phyloP scores from a whole-genome alignment of 2,329 filamentous ascomycete genomes.

The Aureobasidium pullulans region DNA sequence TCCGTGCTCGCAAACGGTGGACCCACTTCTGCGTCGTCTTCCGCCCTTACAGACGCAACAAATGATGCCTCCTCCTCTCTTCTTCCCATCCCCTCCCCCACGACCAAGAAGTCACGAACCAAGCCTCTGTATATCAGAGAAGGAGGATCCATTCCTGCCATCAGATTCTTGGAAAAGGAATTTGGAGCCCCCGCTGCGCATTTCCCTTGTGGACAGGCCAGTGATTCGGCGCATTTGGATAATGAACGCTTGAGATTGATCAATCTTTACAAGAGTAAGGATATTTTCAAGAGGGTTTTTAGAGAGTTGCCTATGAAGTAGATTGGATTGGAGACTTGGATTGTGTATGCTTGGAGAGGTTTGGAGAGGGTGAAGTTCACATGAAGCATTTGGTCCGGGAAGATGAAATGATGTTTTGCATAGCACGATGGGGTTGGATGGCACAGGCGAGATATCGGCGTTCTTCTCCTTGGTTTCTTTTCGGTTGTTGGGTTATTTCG shows the following conservation, averaged over 20 bases:
- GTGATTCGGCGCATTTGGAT: constrained; percentile 86
- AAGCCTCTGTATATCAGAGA: constrained; percentile 90
- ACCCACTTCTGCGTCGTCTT: constrained; percentile 10
- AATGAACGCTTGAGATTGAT: constrained; percentile 85
- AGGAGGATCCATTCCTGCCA: constrained; percentile 89
- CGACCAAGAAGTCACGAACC: constrained; percentile 14
- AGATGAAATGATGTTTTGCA: too few species aligned
- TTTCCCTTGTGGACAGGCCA: constrained; percentile 88
- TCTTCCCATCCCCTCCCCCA: not conserved
- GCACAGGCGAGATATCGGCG: too few species aligned
- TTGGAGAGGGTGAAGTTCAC: too few species aligned
- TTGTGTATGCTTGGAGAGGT: too few species aligned
- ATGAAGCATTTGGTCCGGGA: too few species aligned
- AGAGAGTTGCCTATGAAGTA: constrained; percentile 45
- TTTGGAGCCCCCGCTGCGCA: constrained; percentile 87
- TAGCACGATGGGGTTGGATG: too few species aligned
- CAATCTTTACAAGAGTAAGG: constrained; percentile 84
- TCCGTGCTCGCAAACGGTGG: constrained; percentile 44
- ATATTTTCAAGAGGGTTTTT: constrained; percentile 87
- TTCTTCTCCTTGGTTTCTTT: too few species aligned
- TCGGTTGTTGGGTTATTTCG: too few species aligned
- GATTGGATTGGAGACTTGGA: not conserved
- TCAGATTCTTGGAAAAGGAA: constrained; percentile 89
- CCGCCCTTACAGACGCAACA: not conserved
- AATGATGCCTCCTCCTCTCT: not conserved